Evolutionary conservation across 352 stramenopile genomes (phyloP), one percentile per base, ranked within the genome.

Genomic region (Globisporangium takayamanum): DNA sequence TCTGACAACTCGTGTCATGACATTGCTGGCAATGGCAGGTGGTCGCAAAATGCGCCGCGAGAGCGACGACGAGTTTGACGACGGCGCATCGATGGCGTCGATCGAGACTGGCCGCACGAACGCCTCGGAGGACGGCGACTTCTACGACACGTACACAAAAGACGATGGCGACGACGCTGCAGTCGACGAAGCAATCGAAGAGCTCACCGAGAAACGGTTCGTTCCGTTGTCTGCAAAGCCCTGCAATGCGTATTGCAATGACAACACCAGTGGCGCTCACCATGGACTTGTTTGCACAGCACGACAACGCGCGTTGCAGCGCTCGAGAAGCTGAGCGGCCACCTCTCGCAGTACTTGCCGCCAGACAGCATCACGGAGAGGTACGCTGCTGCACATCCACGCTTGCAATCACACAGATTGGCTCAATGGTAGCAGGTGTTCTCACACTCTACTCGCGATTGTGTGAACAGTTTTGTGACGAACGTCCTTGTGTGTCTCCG

Each of bases 151-250:
- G 44, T 84, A 79, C 59, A 76, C 70, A 12, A 84, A 87, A 49
- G 67, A 70, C 48, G 69, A 78, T 20, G 74, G 76, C 25, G 78
- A 89, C 53, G 78, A 92, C 18, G 68, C 88, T 42, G 70, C 71
- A 2, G 70, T 95, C 12, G 75, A 92, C 22, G 80, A 92, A 36
- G 74, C 80, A 2, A 72, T 95, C 18, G 84, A 92, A 53, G 75
- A 90, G 57, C 67, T 95, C 41, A 90, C 73, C 0, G 82, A 93
- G 62, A 86, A 88, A 64, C 67, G 86, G 86, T 92, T n/a, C 11
- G 46, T 18, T 55, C 1, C 44, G 10, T 26, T 49, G n/a, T 15
- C 2, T 55, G 39, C 20, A 39, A 26, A 33, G n/a, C 7, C 50
- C 15, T 37, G 25, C 3, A 10, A n/a, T 42, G 66, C 28, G 45